Evolutionary conservation across 2,329 filamentous ascomycete genomes (phyloP), one percentile per base, ranked within the genome.

Genomic region (Colletotrichum paranaense): DNA sequence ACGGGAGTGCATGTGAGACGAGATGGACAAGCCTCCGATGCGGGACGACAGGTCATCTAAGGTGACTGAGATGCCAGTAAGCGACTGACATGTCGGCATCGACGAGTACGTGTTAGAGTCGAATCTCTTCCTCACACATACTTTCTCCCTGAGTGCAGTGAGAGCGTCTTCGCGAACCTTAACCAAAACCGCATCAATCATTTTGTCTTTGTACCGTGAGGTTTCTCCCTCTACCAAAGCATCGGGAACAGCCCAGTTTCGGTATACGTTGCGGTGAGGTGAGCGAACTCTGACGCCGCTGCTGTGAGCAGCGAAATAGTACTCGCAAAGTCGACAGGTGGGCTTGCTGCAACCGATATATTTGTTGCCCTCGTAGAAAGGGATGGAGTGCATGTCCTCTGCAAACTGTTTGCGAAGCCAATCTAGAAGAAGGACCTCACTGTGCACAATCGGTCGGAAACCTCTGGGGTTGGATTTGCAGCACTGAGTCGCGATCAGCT

Each of bases 291-390:
- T 42, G 7, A 77, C 60, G n/a, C 72, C 68, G 62, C 73, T 68
- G 8, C 26, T 52, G 11, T 71, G 62, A 2, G 67, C 68, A 16
- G 52, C 62, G 42, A 78, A 77, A 42, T 77, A 78, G 59, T 75
- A 77, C 9, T 74, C 66, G 59, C 77, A 78, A 6, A 77, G 68
- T 0, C 74, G 67, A 35, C 77, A 78, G 0, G 77, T 75, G 4
- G 75, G 77, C 68, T 78, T 77, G 72, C 77, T 78, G 62, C 68
- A 72, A 4, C 74, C 77, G 5, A 77, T 78, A 64, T 77, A 78
- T 28, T 75, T 74, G 38, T 62, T 67, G 7, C 32, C 42, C 26
- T 58, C 62, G 49, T 70, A 77, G 42, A 71, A 76, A 2, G 68
- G 49, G 0, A 46, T 12, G 3, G 74, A 55, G 3, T 30, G 46